Evolutionary conservation across 768 basidiomycete species (phyloP), one percentile per base, ranked within the genome.

Genomic region (Boletus coccyginus): DNA sequence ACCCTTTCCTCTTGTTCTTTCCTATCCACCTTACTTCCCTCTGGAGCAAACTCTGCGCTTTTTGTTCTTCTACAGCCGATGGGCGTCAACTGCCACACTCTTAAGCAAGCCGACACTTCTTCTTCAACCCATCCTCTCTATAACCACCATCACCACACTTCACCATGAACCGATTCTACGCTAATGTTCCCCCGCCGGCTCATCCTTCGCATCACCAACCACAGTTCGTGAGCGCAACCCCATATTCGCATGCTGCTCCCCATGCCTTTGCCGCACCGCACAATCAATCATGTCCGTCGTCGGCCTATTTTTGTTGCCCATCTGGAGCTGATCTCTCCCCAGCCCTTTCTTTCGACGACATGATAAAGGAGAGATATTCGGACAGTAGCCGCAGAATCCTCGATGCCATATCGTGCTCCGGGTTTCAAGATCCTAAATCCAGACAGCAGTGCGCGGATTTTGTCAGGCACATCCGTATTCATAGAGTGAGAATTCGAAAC

Each of bases 401-500:
- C 13, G 9, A 48, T 19, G 31, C 31, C 32, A 43, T 70, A 40
- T 51, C 50, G 13, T 52, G 7, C 43, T 35, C 53, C n/a, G 2
- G 3, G 11, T 52, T 55, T 43, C 53, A 51, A 21, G n/a, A 43
- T 44, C 27, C 17, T 1, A 35, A 53, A 11, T 7, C 39, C 19
- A 42, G 21, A 55, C 7, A 2, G n/a, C 14, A 44, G 16, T 70
- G 61, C 39, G 7, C 7, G 36, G 0, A 33, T 9, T 50, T 66
- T 19, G 43, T 72, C 33, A 1, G 35, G 0, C 1, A 24, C 43
- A 49, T 70, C 33, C 61, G 55, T 33, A 46, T 70, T 8, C 50
- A 68, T 31, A 70, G 17, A 39, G 68, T 72, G 42, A 54, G 53
- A 27, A 13, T 32, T 24, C 3, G 13, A 50, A 14, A 9, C 19